Evolutionary conservation across 129 eudicot genomes (phyloP).

Genomic region (Solidago caesia): DNA sequence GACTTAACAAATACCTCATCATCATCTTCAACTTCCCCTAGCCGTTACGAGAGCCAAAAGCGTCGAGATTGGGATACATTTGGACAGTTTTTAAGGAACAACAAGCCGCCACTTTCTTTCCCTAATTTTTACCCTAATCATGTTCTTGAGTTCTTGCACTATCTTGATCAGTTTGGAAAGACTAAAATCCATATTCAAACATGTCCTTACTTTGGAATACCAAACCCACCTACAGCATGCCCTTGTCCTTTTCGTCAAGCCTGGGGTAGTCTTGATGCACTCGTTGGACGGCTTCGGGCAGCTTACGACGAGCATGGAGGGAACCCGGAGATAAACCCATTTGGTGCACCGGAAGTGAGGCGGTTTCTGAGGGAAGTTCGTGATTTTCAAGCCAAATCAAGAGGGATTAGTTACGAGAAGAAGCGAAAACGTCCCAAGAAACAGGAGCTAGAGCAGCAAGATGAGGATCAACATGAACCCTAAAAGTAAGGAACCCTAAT

Average conservation of each 20-base stretch:
- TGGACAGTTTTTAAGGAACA: conserved; percentile 40
- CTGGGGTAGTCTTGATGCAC: conserved; percentile 45
- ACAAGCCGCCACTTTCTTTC: conserved; percentile 40
- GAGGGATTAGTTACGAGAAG: conserved; percentile 46
- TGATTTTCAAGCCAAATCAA: conserved; percentile 40
- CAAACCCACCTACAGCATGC: conserved; percentile 39
- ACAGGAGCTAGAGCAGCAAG: conserved; percentile 12
- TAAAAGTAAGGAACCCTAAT: conserved; percentile 17
- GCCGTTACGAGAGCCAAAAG: conserved; percentile 44
- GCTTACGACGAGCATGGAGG: conserved; percentile 51
- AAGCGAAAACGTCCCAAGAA: conserved; percentile 40
- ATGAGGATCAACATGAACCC: conserved; percentile 31
- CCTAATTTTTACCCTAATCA: conserved; percentile 34
- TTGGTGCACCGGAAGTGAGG: conserved; percentile 40
- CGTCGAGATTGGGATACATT: conserved; percentile 50
- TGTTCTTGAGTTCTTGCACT: conserved; percentile 42
- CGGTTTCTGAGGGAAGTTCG: conserved; percentile 44
- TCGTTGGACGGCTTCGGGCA: conserved; percentile 44
- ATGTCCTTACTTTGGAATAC: conserved; percentile 40
- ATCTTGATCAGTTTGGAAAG: conserved; percentile 51
- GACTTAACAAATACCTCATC: conserved; percentile 26
- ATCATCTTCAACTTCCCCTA: conserved; percentile 36
- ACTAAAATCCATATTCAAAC: conserved; percentile 37
- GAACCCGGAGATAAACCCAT: conserved; percentile 40
- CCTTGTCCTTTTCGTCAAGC: conserved; percentile 45